Conservation (phyloP, 306 rosid genomes). For the Calophaca sinica region DNA sequence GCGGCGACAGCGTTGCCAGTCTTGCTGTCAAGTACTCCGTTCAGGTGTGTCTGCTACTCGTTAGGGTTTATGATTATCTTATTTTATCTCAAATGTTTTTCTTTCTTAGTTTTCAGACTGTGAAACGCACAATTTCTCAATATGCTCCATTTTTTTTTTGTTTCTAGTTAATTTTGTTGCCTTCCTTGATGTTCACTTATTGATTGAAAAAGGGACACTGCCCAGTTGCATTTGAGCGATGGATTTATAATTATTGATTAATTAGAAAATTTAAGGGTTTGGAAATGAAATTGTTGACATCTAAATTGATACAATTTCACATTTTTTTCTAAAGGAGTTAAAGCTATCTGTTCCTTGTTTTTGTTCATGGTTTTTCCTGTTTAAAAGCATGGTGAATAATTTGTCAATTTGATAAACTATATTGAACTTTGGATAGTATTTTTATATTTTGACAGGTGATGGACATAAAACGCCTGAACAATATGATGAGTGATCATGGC, state of each 20-base stretch:
- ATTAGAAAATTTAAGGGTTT: neutral
- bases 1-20: constrained; percentile 81
- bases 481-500: constrained; percentile 98
- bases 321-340: neutral
- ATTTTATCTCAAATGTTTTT: neutral
- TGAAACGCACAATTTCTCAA: constrained; percentile 5
- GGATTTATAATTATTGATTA: neutral
- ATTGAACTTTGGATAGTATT: neutral
- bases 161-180: neutral
- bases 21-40: constrained; percentile 93
- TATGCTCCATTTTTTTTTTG: neutral
- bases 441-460: constrained; percentile 63
- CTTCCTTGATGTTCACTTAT: neutral
- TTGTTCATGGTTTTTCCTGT: too few species aligned
- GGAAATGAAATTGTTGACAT: too few species aligned
- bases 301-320: neutral
- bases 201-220: constrained; percentile 10
- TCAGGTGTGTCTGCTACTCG: constrained; percentile 58
- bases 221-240: neutral
- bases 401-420: constrained; percentile 10
- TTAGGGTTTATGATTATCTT: constrained; percentile 12
- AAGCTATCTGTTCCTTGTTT: too few species aligned
- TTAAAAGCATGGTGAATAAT: too few species aligned
- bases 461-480: constrained; percentile 89
- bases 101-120: neutral